Base-by-base conservation (phyloP, 495 filamentous ascomycete species). In the Penicillium pancosmium region DNA sequence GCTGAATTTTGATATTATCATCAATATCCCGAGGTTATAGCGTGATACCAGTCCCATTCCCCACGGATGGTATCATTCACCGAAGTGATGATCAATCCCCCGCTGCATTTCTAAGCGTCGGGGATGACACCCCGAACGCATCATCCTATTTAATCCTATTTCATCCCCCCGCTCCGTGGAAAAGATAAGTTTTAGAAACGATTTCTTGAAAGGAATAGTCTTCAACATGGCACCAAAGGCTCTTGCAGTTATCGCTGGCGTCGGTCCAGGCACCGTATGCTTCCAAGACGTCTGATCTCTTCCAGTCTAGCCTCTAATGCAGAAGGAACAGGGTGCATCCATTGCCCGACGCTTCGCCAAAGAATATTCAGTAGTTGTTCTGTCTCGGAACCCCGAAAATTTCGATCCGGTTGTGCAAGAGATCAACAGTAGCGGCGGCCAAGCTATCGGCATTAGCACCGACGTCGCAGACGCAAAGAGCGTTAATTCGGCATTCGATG, bases 361-460 rank as follows among this genome's bases (percentile, higher is more conserved):
- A 68, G 56, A 80, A 16, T 96, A 96, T 74, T 86, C 89, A 0
- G 88, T 96, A 15, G 85, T 89, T 11, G 76, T 94, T 12, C 80
- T 96, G 5, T 84, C 91, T 25, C 86, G 92, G 36, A 88, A 82
- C 27, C 81, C 88, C 0, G 72, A 80, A 15, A 91, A 79, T 71
- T 91, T 86, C 73, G 74, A 84, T 33, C 66, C 78, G 44, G 78
- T 92, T n/a, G 88, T 92, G 4, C 63, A 83, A 40, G 89, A 92
- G 60, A 93, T 96, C 73, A 87, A 88, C 62, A 64, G 74, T 25
- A 71, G 69, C 21, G 88, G 90, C 50, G 90, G 91, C 15, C 80
- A 86, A 51, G 92, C 92, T 1, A 74, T 91, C 27, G 92, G 91
- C 18, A 85, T 95, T 63, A 84, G 83, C 61, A 79, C 91, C 18